Base-by-base conservation (phyloP, 2,329 filamentous ascomycete species). In the Aspergillus aculeatus region DNA sequence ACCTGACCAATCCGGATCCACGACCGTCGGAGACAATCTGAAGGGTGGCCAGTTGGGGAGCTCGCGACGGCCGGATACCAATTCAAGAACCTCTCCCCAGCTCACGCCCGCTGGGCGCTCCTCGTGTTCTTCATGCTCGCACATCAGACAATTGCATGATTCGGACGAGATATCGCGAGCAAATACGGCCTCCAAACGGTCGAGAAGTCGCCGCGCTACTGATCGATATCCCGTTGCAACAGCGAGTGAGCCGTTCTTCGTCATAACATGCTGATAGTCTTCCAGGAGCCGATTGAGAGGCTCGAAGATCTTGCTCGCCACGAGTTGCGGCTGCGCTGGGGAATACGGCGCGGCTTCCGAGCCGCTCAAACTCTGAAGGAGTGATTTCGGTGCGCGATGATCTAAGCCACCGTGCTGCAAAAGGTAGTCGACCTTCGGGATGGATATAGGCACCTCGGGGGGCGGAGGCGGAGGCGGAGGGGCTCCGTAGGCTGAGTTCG, bases 191-290 rank as follows among this genome's bases (percentile, higher is more conserved):
- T 97, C 94, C 4, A 99, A 82, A 41, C 95, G 87, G 76, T 99
- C 94, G 5, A 98, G 83, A 24, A 98, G 79, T 54, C 93, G 86
- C 5, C 95, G 87, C 3, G 95, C 95, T n/a, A 98, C 90, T 0
- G 94, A 97, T 56, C 91, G 87, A 74, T 98, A 96, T 5, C 95
- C 95, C 0, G 94, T 98, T 16, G 95, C 95, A 1, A 98, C 95
- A 2, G 95, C 95, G 5, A 99, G 80, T 0, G 94, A 98, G 3
- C 95, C 95, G 67, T 90, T 91, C 63, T 89, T 92, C 47, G 84
- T 81, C 63, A 98, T 83, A 4, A 99, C 93, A 3, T 85, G 84
- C 64, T 89, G 85, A 72, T 96, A 98, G 70, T 96, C 90, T 66
- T 96, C 90, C 23, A 99, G 82, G 2, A 97, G 82, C 64, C 86